phyloP scores from a whole-genome alignment of 2,329 filamentous ascomycete species.

The Ceratocystis eucalypticola region DNA sequence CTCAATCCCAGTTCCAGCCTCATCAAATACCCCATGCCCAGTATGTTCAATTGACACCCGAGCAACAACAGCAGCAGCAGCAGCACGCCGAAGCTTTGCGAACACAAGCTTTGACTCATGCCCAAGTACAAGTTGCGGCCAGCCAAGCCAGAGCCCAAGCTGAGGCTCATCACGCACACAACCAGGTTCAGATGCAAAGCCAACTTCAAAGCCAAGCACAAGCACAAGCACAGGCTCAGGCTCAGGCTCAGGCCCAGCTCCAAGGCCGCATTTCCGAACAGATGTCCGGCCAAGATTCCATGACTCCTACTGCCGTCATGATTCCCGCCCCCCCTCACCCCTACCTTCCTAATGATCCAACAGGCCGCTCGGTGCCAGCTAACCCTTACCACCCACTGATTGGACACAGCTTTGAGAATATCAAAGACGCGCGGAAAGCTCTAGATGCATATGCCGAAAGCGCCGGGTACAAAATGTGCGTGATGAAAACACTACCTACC shows the following conservation, averaged over 20 bases:
- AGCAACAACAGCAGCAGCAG: constrained; percentile 9
- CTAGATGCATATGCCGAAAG: constrained; percentile 18
- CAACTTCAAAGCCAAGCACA: constrained; percentile 4
- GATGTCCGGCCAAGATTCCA: neutral
- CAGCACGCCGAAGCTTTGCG: constrained; percentile 9
- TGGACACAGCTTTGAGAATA: constrained; percentile 17
- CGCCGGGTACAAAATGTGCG: constrained; percentile 18
- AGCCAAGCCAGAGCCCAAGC: constrained; percentile 13
- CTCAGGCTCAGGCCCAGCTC: constrained; percentile 9
- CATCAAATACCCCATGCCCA: neutral
- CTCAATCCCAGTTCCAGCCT: neutral
- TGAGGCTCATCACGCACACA: constrained; percentile 9
- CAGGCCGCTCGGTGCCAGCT: constrained; percentile 16
- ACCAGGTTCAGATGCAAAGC: constrained; percentile 3
- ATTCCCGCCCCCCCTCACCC: constrained; percentile 17
- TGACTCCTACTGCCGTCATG: neutral
- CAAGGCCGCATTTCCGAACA: neutral
- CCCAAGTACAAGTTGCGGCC: constrained; percentile 4
- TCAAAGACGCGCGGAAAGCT: constrained; percentile 14
- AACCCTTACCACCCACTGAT: constrained; percentile 19
- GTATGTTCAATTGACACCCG: constrained; percentile 4
- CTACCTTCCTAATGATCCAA: constrained; percentile 18
- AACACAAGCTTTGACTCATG: constrained; percentile 11
- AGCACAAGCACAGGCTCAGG: neutral
- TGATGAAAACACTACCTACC: constrained; percentile 19